A percentile compares a stretch with the other conserved stretches of the same genome.
Conservation (phyloP, 2,329 filamentous ascomycete species). For the Neophaeococcomyces aloes region DNA sequence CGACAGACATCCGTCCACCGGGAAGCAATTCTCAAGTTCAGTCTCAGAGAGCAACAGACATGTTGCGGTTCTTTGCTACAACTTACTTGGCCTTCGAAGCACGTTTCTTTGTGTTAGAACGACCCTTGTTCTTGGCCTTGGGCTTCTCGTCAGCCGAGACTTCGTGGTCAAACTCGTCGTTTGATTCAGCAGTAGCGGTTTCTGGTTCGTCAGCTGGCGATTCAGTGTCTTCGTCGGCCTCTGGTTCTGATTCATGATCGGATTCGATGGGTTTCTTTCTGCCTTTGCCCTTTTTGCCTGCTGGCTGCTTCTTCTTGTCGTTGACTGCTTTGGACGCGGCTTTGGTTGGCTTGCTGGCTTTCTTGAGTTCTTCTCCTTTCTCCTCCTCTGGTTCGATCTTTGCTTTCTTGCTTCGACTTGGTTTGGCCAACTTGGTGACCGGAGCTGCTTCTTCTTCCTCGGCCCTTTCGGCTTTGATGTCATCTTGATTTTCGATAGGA, state of each 20-base stretch:
- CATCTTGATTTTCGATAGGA: neutral
- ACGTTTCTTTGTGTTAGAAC: conserved; percentile 16
- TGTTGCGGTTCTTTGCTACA: too few species aligned
- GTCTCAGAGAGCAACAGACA: too few species aligned
- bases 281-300: neutral
- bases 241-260: neutral
- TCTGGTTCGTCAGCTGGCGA: conserved; percentile 33
- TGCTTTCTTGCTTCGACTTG: conserved; percentile 3
- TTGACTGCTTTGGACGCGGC: conserved; percentile 1
- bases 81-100: neutral
- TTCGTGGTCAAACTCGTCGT: conserved; percentile 37
- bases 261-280: conserved; percentile 2
- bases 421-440: neutral
- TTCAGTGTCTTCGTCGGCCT: conserved; percentile 34
- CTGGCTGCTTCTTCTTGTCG: conserved; percentile 5
- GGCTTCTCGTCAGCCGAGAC: conserved; percentile 34
- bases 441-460: neutral
- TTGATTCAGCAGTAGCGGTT: conserved; percentile 20
- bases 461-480: neutral
- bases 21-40: too few species aligned
- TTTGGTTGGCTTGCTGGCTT: neutral
- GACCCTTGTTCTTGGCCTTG: conserved; percentile 19
- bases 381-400: conserved; percentile 9
- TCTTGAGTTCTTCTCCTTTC: conserved; percentile 8
- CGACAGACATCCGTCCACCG: too few species aligned